phyloP scores from a whole-genome alignment of 1,284 basidiomycete genomes.

The Tylopilus microsporus region DNA sequence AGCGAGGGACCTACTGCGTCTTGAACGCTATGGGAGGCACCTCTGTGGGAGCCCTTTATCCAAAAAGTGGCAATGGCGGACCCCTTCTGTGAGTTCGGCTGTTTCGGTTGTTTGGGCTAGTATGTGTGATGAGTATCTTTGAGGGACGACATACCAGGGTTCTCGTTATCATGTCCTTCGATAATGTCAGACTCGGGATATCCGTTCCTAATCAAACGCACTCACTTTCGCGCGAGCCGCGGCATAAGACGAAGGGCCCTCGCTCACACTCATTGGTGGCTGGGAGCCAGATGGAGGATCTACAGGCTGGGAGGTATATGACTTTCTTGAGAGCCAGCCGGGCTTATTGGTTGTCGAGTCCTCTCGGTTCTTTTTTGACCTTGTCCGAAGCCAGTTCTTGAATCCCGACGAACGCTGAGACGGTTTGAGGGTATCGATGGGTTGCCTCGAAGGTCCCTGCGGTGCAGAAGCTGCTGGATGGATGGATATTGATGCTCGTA shows the following conservation, averaged over 20 bases:
- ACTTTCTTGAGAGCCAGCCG: no score
- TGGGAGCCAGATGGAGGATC: not conserved
- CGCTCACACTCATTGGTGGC: not conserved
- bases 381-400: not conserved
- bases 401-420: not conserved
- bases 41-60: no score
- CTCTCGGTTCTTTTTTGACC: no score
- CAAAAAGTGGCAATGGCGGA: no score
- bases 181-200: not conserved
- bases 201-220: not conserved
- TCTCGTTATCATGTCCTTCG: not conserved
- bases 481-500: not conserved
- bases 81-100: not conserved
- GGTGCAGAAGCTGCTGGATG: not conserved
- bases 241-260: not conserved
- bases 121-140: not conserved
- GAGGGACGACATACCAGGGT: not conserved
- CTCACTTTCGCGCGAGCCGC: not conserved
- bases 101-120: no score
- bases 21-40: not conserved
- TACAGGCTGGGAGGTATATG: no score
- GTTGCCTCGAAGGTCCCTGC: not conserved
- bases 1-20: not conserved
- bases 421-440: not conserved
- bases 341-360: no score